These are phyloP conservation scores for Xylariales sp. DNA, from an alignment of 2,329 filamentous ascomycete genomes.

Conservation along the genomic window DNA sequence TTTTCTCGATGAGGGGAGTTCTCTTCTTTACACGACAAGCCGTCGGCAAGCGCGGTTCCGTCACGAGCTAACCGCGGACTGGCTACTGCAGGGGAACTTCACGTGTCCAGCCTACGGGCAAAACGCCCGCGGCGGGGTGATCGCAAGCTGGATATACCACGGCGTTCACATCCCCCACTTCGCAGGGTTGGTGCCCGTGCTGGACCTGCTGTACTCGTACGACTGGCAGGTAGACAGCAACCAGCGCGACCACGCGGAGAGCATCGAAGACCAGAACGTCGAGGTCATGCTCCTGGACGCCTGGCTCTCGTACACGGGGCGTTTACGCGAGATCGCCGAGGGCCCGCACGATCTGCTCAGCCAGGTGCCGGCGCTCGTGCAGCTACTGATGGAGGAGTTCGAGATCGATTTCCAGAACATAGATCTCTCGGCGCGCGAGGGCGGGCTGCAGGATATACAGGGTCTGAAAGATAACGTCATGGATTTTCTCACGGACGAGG, in stretches of 20 bases:
- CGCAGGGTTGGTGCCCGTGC: conserved; percentile 5
- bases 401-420: conserved; percentile 29
- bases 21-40: background rate
- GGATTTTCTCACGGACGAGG: conserved; percentile 24
- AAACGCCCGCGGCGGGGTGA: conserved; percentile 21
- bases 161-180: conserved; percentile 12
- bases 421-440: conserved; percentile 24
- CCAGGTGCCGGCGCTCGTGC: conserved; percentile 23
- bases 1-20: conserved; percentile 17
- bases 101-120: conserved; percentile 26
- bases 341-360: conserved; percentile 15
- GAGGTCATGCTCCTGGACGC: conserved; percentile 23
- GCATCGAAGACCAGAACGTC: conserved; percentile 15
- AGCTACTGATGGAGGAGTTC: conserved; percentile 20
- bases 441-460: conserved; percentile 22
- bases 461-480: conserved; percentile 23
- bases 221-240: conserved; percentile 22
- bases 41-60: background rate
- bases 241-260: conserved; percentile 2
- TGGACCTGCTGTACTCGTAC: conserved; percentile 22
- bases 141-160: background rate
- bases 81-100: conserved; percentile 3
- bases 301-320: conserved; percentile 23
- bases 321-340: conserved; percentile 16
- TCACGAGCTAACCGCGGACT: conserved; percentile 9